These are phyloP conservation scores for Dendrobium catenatum DNA, from an alignment of 106 monocot genomes.

Conservation along the genomic window DNA sequence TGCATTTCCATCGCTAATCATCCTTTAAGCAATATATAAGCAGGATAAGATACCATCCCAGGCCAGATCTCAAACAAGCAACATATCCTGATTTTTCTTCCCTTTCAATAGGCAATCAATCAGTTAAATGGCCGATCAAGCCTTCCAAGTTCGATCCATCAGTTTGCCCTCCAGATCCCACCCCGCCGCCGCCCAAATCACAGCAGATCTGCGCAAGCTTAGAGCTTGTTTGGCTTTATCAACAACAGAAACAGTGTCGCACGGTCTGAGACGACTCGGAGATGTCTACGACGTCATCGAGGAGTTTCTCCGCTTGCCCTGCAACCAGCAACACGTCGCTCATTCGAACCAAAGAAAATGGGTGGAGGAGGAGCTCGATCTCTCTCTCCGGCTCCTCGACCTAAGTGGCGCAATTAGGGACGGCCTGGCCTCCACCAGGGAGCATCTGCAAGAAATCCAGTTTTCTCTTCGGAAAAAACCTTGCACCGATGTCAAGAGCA, in stretches of 20 bases:
- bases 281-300: conserved; percentile 22
- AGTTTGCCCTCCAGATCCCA: conserved; percentile 42
- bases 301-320: conserved; percentile 22
- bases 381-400: conserved; percentile 29
- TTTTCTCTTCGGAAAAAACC: conserved; percentile 3
- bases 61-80: neutral
- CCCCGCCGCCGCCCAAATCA: neutral
- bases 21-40: neutral
- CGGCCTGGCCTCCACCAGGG: neutral
- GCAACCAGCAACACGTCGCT: conserved; percentile 17
- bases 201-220: conserved; percentile 22
- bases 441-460: conserved; percentile 14
- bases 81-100: neutral
- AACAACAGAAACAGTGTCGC: neutral
- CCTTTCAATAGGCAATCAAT: neutral
- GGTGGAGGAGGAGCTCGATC: conserved; percentile 27
- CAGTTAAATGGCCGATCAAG: conserved; percentile 6
- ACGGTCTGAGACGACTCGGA: conserved; percentile 17
- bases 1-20: neutral
- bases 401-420: conserved; percentile 16
- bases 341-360: conserved; percentile 18
- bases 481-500: neutral
- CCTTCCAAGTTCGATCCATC: conserved; percentile 26
- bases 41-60: neutral
- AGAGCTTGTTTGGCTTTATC: conserved; percentile 7